Evolutionary conservation across 805 yeast genomes (phyloP), one percentile per base, ranked within the genome.

Genomic region (Cyberlindnera saturnus): DNA sequence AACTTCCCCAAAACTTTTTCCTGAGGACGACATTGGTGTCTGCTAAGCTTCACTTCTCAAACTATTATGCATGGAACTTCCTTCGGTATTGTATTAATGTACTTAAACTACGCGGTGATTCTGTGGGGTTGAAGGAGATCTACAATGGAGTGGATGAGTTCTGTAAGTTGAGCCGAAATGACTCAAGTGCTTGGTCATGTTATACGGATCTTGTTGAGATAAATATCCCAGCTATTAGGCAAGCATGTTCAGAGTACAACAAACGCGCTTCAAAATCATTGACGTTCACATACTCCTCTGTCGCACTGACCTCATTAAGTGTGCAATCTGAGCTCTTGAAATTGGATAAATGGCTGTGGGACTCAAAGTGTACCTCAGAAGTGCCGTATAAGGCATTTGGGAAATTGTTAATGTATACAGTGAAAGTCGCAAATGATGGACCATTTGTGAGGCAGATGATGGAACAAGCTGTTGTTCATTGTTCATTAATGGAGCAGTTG

Each of bases 31-130:
- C 62, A 10, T 17, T 60, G 2, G 36, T 35, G 6, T 60, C 71
- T 1, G 69, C 63, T 1, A 45, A 46, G 9, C 40, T 54, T 5
- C 73, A 69, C 45, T 48, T 54, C 16, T 56, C 67, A 0, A 69
- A 68, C 42, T 69, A 66, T 41, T 69, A 69, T 42, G 60, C 70
- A 6, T 69, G 73, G 71, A 60, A 62, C 41, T 58, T 66, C n/a
- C 38, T 59, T 9, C 52, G 61, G 26, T 66, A 67, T 62, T 42
- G 54, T 13, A 56, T 50, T 26, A 65, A 63, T 43, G 41, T 52
- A 9, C 39, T 55, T 1, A 42, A 55, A 8, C 28, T 40, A 1
- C 19, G 23, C 19, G 10, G 40, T 1, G 18, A 32, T 3, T 37
- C 43, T 17, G 16, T 8, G 3, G 16, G 17, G 14, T 37, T 39